Evolutionary conservation across 306 rosid genomes (phyloP), one percentile per base, ranked within the genome.

Genomic region (Abrus pulchellus): DNA sequence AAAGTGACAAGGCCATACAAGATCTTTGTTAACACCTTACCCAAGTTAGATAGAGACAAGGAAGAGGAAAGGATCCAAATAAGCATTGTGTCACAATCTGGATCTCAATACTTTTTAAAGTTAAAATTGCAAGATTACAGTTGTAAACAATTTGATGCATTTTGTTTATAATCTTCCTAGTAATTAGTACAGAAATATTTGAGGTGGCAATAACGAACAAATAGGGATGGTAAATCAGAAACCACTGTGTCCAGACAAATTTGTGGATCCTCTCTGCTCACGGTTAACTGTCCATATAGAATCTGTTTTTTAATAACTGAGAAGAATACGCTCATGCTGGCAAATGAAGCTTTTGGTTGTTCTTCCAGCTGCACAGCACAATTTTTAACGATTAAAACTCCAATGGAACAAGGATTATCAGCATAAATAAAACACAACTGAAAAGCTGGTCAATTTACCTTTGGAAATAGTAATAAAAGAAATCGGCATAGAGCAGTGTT

Each of bases 381-480:
- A 75, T 45, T 70, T 34, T 41, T 54, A 85, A 77, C 40, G 63
- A 38, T 70, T 70, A 62, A 50, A 41, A 44, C 54, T 61, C 52
- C 61, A 76, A 47, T 13, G 62, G 62, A 45, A 74, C 63, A 49
- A 8, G 12, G 61, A 77, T 6, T 20, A 14, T 33, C 44, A 53
- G 5, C 54, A 38, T 3, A 78, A 68, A 63, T 30, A 75, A 56
- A 70, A 70, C 65, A 41, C 44, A 34, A 61, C 33, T 10, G 64
- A 66, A 54, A 64, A 20, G 67, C 11, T 28, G 49, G 80, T 7
- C 12, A 74, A 70, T n/a, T 74, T 88, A 90, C 98, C 98, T 94
- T 82, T 90, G 88, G 87, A 90, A 90, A 81, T 92, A 94, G 82
- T 94, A 94, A 72, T 94, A 94, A 90, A 94, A 94, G 90, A 94